Percentiles rank a stretch among this genome's conserved stretches.
phyloP scores from a whole-genome alignment of 768 basidiomycete genomes.

The Psilocybe tampanensis region DNA sequence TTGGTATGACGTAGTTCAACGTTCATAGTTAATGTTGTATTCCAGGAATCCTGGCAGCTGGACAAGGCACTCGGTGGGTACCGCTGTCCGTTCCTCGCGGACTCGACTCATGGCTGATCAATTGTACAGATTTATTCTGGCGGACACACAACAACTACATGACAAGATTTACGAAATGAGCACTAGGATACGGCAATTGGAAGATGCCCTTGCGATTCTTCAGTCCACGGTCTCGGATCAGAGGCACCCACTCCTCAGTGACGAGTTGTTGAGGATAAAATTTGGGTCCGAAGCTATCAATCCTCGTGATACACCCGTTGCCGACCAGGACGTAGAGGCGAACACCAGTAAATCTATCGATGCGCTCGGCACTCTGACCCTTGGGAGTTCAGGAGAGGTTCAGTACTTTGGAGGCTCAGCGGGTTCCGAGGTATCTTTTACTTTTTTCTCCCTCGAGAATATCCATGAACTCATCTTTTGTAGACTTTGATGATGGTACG shows the following conservation, averaged over 20 bases:
- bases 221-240: constrained; percentile 59
- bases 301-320: constrained; percentile 18
- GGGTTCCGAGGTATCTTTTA: constrained; percentile 53
- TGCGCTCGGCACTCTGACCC: constrained; percentile 64
- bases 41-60: constrained; percentile 50
- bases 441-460: background rate
- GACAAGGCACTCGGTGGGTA: constrained; percentile 49
- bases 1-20: background rate
- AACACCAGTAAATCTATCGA: constrained; percentile 44
- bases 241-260: constrained; percentile 59
- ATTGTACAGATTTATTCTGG: constrained; percentile 56
- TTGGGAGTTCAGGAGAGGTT: constrained; percentile 60
- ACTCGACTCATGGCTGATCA: background rate
- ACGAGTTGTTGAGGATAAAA: constrained; percentile 57
- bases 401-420: constrained; percentile 69
- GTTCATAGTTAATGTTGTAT: background rate
- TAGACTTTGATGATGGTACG: constrained; percentile 46
- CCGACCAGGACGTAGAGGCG: constrained; percentile 32
- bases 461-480: background rate
- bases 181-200: constrained; percentile 67
- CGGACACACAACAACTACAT: constrained; percentile 67
- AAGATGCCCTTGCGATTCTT: constrained; percentile 66
- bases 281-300: constrained; percentile 55
- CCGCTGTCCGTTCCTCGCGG: background rate
- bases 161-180: constrained; percentile 68